Evolutionary conservation across 2,329 filamentous ascomycete species (phyloP), one percentile per base, ranked within the genome.

Genomic region (Bipolaris zeicola): DNA sequence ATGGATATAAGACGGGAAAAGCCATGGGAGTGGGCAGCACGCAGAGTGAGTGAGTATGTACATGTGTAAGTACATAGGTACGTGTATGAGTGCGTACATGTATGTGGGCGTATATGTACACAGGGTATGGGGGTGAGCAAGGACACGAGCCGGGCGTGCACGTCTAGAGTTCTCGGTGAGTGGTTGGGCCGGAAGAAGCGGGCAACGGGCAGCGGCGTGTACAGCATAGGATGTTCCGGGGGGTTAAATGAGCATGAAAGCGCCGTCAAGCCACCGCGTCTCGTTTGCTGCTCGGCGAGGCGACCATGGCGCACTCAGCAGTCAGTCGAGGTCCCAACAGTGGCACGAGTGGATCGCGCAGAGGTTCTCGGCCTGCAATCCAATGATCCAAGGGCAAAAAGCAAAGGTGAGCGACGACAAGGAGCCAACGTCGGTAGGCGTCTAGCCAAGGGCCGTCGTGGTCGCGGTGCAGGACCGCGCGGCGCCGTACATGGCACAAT

Each of bases 361-460:
- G 46, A 44, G 20, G 49, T 52, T 56, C 53, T 56, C 53, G 53
- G 34, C 48, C 48, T 22, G 53, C 42, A 26, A 39, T 28, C 13
- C 22, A 43, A 28, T 11, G 18, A 31, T 31, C 20, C 49, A 48
- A 33, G 36, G 49, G 43, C 6, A 36, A 56, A 50, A 56, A 56
- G 48, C 53, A 52, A 47, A 13, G 42, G 8, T 28, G 26, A 28
- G 26, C 26, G 26, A 10, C 34, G 37, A 37, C 11, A 36, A 22
- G 31, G 33, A 16, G 39, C 47, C 47, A 42, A 42, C 49, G 53
- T 52, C 53, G 37, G 53, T 43, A 38, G 26, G 42, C 28, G 33
- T 28, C 26, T 8, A 28, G 26, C 26, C 26, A 28, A 28, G 8
- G 26, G 26, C 24, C 28, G 49, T 48, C 42, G 49, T 47, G 49